Percentiles rank a stretch among this genome's conserved stretches.
phyloP scores from a whole-genome alignment of 768 basidiomycete genomes.

The Floccularia luteovirens region DNA sequence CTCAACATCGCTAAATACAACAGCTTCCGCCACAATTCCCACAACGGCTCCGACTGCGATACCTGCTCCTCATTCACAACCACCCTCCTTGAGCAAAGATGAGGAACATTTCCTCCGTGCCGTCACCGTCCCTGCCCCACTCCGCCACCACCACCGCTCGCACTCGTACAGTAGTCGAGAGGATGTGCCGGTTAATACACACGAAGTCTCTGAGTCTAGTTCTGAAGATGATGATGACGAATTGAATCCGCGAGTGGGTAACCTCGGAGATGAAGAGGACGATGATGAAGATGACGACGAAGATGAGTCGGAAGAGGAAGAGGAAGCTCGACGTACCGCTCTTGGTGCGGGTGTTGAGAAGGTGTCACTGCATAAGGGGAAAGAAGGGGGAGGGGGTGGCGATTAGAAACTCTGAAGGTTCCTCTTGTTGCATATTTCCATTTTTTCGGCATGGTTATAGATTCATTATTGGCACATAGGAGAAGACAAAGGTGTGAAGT shows the following conservation, averaged over 20 bases:
- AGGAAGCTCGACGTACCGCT: conserved; percentile 17
- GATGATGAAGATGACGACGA: conserved; percentile 19
- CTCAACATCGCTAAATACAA: neutral
- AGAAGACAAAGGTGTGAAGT: no score
- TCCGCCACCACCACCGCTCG: conserved; percentile 18
- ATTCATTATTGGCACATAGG: no score
- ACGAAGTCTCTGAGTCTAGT: conserved; percentile 10
- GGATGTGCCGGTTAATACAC: neutral
- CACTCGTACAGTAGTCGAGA: conserved; percentile 3
- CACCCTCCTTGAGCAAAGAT: conserved; percentile 4
- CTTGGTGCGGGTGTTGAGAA: conserved; percentile 45
- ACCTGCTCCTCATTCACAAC: conserved; percentile 17
- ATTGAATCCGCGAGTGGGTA: conserved; percentile 11
- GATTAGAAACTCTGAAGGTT: neutral
- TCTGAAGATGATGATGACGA: conserved; percentile 11
- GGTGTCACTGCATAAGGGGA: conserved; percentile 30
- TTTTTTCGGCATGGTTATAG: no score
- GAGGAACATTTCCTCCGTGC: conserved; percentile 23
- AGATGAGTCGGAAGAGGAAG: conserved; percentile 17
- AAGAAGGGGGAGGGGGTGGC: neutral
- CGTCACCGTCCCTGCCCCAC: conserved; percentile 24
- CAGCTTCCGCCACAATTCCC: neutral
- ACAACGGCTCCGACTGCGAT: conserved; percentile 8
- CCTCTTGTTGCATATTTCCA: no score
- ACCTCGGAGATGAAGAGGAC: conserved; percentile 19